Evolutionary conservation across 805 yeast species (phyloP), one percentile per base, ranked within the genome.

Genomic region (Tetrapisispora taiwanensis): DNA sequence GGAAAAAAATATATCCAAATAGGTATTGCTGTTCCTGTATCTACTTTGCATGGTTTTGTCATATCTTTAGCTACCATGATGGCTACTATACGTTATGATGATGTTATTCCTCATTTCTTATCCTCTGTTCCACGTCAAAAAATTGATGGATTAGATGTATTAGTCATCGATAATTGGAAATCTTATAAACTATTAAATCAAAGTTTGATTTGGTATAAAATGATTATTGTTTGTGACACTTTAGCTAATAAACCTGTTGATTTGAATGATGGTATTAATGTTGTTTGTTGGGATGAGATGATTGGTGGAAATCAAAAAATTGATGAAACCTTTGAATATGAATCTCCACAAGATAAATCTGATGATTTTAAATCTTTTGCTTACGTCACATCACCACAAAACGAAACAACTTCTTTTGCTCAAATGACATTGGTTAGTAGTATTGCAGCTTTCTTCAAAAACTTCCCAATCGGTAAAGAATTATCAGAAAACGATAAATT

Each of bases 391-490:
- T 53, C 60, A 1, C 48, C 52, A 10, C 45, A 42, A 30, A 48
- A 55, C 14, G 51, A 52, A 10, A 53, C 64, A 1, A 59, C 64
- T 1, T 51, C 63, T 12, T 77, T 72, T 52, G 70, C 76, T 4
- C 81, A 77, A 45, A 63, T 71, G 46, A 74, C 75, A 48, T 56
- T 78, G 34, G 72, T 76, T 4, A 72, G 80, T 48, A 68, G 78
- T 7, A 61, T 73, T 30, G 76, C 84, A 2, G 68, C 82, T 1
- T 64, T 73, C 20, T 63, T 70, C 4, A 65, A 59, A 32, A 50
- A 55, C 0, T 56, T 65, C 13, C 68, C 72, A 14, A 38, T 63
- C 8, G 66, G 58, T 10, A 62, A 70, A 34, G 74, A 69, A 40
- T 39, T 71, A 24, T 53, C 55, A 27, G 30, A 48, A 14, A 46